Evolutionary conservation across 1,139 yeast genomes (phyloP), one percentile per base, ranked within the genome.

Genomic region (Starmera stellimalicola): DNA sequence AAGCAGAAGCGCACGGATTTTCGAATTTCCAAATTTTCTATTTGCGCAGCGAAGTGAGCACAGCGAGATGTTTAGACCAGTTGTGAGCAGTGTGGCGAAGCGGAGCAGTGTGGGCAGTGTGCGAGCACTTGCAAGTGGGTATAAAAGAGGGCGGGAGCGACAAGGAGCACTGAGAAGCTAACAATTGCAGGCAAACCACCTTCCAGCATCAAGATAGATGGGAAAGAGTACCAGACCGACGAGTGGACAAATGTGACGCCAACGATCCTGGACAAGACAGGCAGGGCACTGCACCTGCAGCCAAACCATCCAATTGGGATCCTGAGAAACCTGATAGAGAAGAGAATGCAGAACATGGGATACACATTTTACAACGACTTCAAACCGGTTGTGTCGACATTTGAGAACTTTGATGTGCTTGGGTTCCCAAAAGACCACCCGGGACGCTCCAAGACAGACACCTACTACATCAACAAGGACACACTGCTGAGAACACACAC

Each of bases 361-460:
- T 82, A 81, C 55, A 80, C 94, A 0, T 77, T 77, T 47, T 87
- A 79, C 59, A 82, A 81, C 51, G 73, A 82, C 40, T 84, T 87
- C 59, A 67, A 70, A 39, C 96, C 98, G 0, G 83, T 75, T 3
- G 98, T 91, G 2, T 68, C 91, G 6, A 80, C 75, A 2, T 73
- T 63, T 48, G 83, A 88, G 50, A 91, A 91, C 55, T 91, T 93
- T 51, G 98, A 91, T 54, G 82, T 81, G 4, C 65, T 91, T 29
- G 96, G 94, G 1, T 91, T 91, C 55, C 95, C 97, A 0, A 55
- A 60, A 30, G 94, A 88, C 52, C 99, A 91, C 52, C 95, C 95
- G 0, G 97, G 98, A 4, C 68, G 99, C 51, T 76, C 93, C 20
- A 81, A 73, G 49, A 82, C 95, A 4, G 98, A 91, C 54, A 91